A percentile compares a stretch with the other conserved stretches of the same genome.
Conservation (phyloP, 2,329 filamentous ascomycete genomes). For the Talaromyces islandicus region DNA sequence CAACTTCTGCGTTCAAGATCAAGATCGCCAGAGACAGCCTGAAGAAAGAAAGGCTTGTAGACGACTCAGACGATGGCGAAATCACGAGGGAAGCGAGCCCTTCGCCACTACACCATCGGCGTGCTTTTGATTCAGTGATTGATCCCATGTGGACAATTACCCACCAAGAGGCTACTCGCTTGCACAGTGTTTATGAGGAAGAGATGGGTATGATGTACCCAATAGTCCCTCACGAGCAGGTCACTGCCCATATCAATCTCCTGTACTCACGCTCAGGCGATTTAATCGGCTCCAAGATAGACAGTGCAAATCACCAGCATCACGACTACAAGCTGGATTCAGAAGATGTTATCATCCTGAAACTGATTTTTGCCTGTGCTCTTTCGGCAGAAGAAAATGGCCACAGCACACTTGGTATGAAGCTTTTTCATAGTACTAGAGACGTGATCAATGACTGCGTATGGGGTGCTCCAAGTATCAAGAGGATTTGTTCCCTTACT, state of each 20-base stretch:
- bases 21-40: not conserved
- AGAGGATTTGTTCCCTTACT: conserved; percentile 52
- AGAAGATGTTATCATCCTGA: conserved; percentile 64
- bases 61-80: not conserved
- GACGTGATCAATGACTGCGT: conserved; percentile 60
- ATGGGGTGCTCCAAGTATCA: conserved; percentile 53
- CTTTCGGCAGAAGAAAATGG: conserved; percentile 72
- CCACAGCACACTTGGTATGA: conserved; percentile 65
- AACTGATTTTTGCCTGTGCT: conserved; percentile 73
- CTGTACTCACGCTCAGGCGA: conserved; percentile 39
- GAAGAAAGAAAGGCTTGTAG: not conserved
- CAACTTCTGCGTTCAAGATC: not conserved
- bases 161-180: conserved; percentile 68
- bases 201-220: conserved; percentile 89
- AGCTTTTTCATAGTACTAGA: conserved; percentile 71
- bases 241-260: conserved; percentile 62
- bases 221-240: conserved; percentile 63
- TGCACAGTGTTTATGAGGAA: conserved; percentile 75
- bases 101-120: not conserved
- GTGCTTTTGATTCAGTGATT: conserved; percentile 13
- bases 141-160: conserved; percentile 72
- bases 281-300: not conserved
- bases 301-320: conserved; percentile 23
- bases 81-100: not conserved
- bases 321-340: conserved; percentile 41